These are phyloP conservation scores for Batkoa obscura DNA, from an alignment of 371 early-diverging fungal species.

Conservation along the genomic window DNA sequence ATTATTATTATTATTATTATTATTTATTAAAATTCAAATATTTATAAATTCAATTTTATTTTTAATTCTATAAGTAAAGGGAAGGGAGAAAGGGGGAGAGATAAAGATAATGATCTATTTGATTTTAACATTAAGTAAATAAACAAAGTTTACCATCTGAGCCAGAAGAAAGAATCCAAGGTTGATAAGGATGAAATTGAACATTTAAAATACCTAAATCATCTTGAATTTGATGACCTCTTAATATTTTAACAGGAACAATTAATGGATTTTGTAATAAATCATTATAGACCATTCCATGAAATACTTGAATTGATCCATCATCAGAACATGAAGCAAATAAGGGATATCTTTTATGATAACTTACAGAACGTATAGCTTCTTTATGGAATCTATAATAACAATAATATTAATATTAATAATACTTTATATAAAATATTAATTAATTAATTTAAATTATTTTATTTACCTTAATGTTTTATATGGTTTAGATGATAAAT, in stretches of 20 bases:
- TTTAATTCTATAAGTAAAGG: no score
- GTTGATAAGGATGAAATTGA: constrained; percentile 89
- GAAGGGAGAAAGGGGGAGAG: no score
- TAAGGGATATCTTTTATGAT: constrained; percentile 75
- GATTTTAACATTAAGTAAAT: constrained; percentile 49
- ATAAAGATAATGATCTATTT: no score
- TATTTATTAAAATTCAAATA: no score
- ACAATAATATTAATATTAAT: background rate
- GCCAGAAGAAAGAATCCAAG: constrained; percentile 80
- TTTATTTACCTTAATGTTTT: constrained; percentile 48
- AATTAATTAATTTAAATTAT: no score
- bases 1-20: no score
- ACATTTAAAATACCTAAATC: constrained; percentile 51
- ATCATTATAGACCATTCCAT: constrained; percentile 91
- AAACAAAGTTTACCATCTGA: constrained; percentile 57
- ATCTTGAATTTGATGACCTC: constrained; percentile 54
- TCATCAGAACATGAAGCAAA: constrained; percentile 91
- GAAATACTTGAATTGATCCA: constrained; percentile 82
- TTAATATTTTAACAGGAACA: constrained; percentile 89
- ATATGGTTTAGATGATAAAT: constrained; percentile 78
- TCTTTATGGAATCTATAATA: constrained; percentile 49
- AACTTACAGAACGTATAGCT: constrained; percentile 77
- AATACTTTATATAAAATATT: no score
- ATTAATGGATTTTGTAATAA: constrained; percentile 87
- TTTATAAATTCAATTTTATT: no score